Conservation (phyloP, 1,284 basidiomycete genomes). For the Moesziomyces globuligerus region DNA sequence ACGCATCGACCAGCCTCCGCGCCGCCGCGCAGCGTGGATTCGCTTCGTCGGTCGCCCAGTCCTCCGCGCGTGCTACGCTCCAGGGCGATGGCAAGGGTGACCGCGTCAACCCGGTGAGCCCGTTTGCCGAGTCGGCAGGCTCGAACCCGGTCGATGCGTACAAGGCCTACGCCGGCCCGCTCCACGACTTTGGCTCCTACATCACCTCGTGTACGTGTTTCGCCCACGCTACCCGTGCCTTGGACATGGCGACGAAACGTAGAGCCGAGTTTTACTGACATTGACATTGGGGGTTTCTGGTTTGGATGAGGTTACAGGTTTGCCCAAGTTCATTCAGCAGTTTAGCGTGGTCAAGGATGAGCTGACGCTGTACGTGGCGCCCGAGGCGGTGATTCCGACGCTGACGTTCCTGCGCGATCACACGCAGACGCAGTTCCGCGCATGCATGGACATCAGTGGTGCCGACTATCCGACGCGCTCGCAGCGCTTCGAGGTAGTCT, state of each 20-base stretch:
- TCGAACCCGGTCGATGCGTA: conserved; percentile 61
- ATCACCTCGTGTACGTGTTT: conserved; percentile 60
- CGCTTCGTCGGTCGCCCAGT: conserved; percentile 22
- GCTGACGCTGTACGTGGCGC: conserved; percentile 86
- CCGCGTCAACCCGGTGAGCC: conserved; percentile 59
- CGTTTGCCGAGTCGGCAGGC: conserved; percentile 59
- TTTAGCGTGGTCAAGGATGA: conserved; percentile 83
- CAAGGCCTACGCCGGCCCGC: conserved; percentile 38
- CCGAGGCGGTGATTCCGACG: conserved; percentile 83
- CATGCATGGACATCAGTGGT: conserved; percentile 90
- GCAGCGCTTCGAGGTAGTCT: conserved; percentile 96
- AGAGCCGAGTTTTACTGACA: not conserved
- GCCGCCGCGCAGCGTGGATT: conserved; percentile 22
- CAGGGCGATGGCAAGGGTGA: conserved; percentile 57
- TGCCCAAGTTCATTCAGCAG: conserved; percentile 66
- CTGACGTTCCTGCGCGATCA: conserved; percentile 96
- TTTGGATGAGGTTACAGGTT: conserved; percentile 33
- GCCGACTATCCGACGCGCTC: conserved; percentile 93
- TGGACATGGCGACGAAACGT: not conserved
- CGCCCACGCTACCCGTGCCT: too few relatives aligned
- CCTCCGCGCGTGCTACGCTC: conserved; percentile 20
- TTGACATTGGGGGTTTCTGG: too few relatives aligned
- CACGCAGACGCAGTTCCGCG: conserved; percentile 93
- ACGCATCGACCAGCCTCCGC: conserved; percentile 23
- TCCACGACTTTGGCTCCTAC: conserved; percentile 66